These are phyloP conservation scores for Citropsis articulata DNA, from an alignment of 345 rosid genomes.

Conservation along the genomic window DNA sequence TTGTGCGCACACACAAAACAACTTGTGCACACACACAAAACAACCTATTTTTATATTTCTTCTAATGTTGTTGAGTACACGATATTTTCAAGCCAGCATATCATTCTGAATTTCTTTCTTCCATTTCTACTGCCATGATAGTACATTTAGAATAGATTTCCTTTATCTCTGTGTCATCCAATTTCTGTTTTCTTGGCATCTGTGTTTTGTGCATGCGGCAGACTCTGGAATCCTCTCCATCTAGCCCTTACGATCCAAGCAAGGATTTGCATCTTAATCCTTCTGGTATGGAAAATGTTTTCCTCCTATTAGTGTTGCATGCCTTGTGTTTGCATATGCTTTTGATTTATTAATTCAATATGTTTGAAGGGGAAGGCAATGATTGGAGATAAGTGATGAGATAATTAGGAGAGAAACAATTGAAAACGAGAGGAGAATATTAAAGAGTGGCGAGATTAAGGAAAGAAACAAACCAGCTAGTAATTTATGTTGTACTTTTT, in stretches of 20 bases:
- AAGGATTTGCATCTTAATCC: slow-evolving; percentile 38
- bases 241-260: slow-evolving; percentile 30
- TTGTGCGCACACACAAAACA: background rate
- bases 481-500: background rate
- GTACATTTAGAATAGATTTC: background rate
- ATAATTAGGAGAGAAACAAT: background rate
- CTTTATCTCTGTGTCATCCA: slow-evolving; percentile 1
- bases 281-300: slow-evolving; percentile 33
- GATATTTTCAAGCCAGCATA: no score
- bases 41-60: background rate
- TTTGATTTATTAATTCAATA: background rate
- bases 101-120: background rate
- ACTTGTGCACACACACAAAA: background rate
- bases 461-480: background rate
- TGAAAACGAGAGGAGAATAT: background rate
- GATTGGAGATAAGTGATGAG: background rate
- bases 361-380: background rate
- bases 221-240: slow-evolving; percentile 56
- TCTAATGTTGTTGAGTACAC: no score
- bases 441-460: background rate
- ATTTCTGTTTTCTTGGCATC: slow-evolving; percentile 5
- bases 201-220: slow-evolving; percentile 28
- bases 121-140: background rate
- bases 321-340: background rate
- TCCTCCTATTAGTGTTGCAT: background rate